A percentile compares a stretch with the other conserved stretches of the same genome.
Conservation (phyloP, 1,139 yeast species). For the Pichia sp. region DNA sequence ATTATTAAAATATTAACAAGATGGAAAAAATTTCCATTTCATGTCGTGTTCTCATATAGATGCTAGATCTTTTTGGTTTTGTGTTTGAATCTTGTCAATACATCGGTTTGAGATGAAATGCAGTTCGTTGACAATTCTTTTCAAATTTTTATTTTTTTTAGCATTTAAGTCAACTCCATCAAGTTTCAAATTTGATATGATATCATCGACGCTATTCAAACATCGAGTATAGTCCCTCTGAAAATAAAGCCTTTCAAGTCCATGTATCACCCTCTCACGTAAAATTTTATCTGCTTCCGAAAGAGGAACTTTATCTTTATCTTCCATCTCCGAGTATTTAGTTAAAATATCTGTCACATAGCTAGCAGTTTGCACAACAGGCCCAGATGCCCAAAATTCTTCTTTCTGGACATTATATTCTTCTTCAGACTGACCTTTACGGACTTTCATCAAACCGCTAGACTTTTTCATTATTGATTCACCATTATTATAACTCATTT, state of each 20-base stretch:
- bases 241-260: conserved; percentile 45
- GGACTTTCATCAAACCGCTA: conserved; percentile 30
- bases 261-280: conserved; percentile 21
- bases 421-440: conserved; percentile 55
- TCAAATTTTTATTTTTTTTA: conserved; percentile 29
- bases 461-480: conserved; percentile 31
- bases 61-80: conserved; percentile 16
- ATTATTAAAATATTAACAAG: too few species aligned
- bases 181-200: conserved; percentile 24
- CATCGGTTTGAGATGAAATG: conserved; percentile 36
- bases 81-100: conserved; percentile 14
- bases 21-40: too few species aligned
- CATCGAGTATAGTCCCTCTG: conserved; percentile 38
- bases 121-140: conserved; percentile 40
- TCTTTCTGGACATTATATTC: conserved; percentile 38
- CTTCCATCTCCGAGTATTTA: background rate
- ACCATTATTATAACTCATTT: conserved; percentile 19
- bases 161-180: conserved; percentile 8
- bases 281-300: conserved; percentile 14
- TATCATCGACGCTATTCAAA: conserved; percentile 29
- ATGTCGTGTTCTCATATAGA: conserved; percentile 17
- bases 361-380: conserved; percentile 24
- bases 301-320: too few species aligned
- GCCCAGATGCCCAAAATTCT: conserved; percentile 41
- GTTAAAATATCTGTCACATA: conserved; percentile 31